These are phyloP conservation scores for Nannochloropsis granulata DNA, from an alignment of 108 stramenopile genomes.

Conservation along the genomic window DNA sequence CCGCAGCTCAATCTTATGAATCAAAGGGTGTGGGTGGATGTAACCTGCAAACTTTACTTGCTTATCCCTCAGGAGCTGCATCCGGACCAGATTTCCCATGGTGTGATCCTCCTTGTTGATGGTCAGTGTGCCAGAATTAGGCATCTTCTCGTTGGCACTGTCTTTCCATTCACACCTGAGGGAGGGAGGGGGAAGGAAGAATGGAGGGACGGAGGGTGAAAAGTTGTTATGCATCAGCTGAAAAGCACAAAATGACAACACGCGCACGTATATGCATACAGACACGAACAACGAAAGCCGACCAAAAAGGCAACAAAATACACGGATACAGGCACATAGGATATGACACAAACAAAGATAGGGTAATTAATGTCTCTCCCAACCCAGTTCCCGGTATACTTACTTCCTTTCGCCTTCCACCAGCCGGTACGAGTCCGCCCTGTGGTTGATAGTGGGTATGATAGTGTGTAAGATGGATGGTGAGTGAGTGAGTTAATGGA, in stretches of 20 bases:
- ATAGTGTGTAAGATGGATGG: too few species aligned
- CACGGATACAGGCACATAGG: too few species aligned
- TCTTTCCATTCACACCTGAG: neutral
- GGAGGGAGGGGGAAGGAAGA: neutral
- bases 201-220: neutral
- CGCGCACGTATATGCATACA: neutral
- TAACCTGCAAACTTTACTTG: conserved; percentile 76
- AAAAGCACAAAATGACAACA: neutral
- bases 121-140: conserved; percentile 83
- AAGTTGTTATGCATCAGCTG: neutral
- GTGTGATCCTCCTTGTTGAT: conserved; percentile 97
- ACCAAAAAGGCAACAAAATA: too few species aligned
- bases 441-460: neutral
- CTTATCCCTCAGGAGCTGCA: conserved; percentile 78
- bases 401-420: conserved; percentile 28
- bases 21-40: conserved; percentile 79
- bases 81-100: conserved; percentile 72
- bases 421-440: conserved; percentile 26
- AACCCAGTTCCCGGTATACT: neutral
- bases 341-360: too few species aligned
- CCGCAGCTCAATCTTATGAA: conserved; percentile 74
- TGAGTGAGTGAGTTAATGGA: too few species aligned
- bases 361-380: neutral
- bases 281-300: neutral
- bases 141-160: conserved; percentile 60